Base-by-base conservation (phyloP, 2,329 filamentous ascomycete species). In the Fusarium anthophilum region DNA sequence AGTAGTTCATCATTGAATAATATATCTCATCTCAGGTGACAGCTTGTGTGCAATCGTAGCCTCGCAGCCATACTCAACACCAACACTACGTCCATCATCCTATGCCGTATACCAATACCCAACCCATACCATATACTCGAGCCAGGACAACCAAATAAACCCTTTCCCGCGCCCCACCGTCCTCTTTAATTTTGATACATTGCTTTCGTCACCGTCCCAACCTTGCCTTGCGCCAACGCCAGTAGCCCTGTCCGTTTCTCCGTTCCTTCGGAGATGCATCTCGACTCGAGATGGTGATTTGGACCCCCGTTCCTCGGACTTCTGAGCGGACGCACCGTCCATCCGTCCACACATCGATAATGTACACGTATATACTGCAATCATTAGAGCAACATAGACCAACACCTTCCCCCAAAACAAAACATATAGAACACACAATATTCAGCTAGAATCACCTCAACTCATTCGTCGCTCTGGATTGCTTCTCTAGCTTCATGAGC, bases 301-400 rank as follows among this genome's bases (percentile, higher is more conserved):
- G 32, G 38, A 56, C 53, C 50, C 26, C 28, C 50, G 20, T 51
- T 48, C 47, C 48, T 60, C 43, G 55, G 55, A 60, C 28, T 32
- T 63, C 30, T 47, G 41, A 68, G 43, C 32, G 43, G 60, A 45
- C 38, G 22, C 41, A 50, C 45, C 30, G 17, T 37, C 63, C 62
- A 58, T 47, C 55, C 57, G 54, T 44, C 58, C 57, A 62, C 35
- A 56, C 70, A 63, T 66, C 72, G 70, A 50, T 78, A 77, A 69
- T 74, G 70, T 78, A 78, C 76, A 78, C 58, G 63, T 76, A 75
- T 77, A 78, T 76, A 78, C 76, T 69, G 57, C 61, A 58, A 69
- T 73, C 67, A 57, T 64, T 53, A 69, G 43, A 54, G 63, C 66
- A 68, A 59, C 56, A 32, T 56, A 58, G 47, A 56, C 71, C 60